Evolutionary conservation across 225 moss, liverwort and hornwort species (phyloP).

Genomic region (Physcomitrium patens): DNA sequence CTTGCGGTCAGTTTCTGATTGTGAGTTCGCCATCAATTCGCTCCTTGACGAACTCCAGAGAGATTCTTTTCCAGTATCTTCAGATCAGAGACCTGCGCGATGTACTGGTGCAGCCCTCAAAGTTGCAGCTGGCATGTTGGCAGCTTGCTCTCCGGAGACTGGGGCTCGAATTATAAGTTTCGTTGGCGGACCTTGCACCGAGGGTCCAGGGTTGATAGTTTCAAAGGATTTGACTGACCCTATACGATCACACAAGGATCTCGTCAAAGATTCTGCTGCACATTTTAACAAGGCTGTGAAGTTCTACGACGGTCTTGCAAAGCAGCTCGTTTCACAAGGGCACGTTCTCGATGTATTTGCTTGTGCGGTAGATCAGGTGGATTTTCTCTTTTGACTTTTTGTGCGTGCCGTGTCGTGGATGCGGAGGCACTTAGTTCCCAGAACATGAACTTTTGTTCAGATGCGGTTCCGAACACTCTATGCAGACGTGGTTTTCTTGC

Average conservation of each 20-base stretch:
- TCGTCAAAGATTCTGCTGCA: conserved; percentile 82
- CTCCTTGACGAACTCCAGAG: conserved; percentile 94
- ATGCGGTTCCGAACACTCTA: conserved; percentile 4
- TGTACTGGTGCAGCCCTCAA: conserved; percentile 96
- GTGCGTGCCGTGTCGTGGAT: background rate
- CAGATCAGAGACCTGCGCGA: conserved; percentile 84
- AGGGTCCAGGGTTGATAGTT: conserved; percentile 93
- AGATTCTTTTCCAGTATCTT: conserved; percentile 85
- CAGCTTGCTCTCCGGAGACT: conserved; percentile 89
- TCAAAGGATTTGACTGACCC: conserved; percentile 88
- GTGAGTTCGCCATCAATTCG: conserved; percentile 85
- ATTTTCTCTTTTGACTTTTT: conserved; percentile 10
- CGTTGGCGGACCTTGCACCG: conserved; percentile 96
- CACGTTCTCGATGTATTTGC: conserved; percentile 98
- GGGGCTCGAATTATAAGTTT: conserved; percentile 94
- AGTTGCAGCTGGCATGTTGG: conserved; percentile 92
- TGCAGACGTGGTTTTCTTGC: conserved; percentile 19
- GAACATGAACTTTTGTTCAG: conserved; percentile 19
- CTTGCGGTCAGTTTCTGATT: conserved; percentile 82
- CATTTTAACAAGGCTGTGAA: conserved; percentile 89
- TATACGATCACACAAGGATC: conserved; percentile 95
- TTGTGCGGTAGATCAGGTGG: conserved; percentile 95
- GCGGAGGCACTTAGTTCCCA: conserved; percentile 4
- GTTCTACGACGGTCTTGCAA: conserved; percentile 88
- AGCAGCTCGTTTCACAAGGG: conserved; percentile 94